phyloP scores from a whole-genome alignment of 2,329 filamentous ascomycete species.

The Akanthomyces dipterigenus region DNA sequence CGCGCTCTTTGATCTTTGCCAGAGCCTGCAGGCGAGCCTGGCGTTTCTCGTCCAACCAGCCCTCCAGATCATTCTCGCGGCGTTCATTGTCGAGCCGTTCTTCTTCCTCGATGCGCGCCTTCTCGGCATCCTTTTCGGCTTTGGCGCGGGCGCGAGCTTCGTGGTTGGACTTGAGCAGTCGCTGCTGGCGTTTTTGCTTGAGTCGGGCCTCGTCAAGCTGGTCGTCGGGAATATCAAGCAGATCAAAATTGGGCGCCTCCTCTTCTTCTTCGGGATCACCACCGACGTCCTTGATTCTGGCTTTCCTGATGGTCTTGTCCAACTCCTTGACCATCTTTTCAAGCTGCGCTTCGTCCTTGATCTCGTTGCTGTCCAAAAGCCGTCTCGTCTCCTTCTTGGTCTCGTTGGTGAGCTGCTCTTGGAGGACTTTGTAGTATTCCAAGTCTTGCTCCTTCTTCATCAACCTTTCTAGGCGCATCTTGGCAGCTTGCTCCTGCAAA shows the following conservation, averaged over 20 bases:
- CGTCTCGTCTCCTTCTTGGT: conserved; percentile 89
- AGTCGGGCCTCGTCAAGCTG: conserved; percentile 85
- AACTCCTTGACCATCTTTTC: conserved; percentile 82
- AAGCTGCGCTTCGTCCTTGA: conserved; percentile 83
- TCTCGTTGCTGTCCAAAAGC: conserved; percentile 80
- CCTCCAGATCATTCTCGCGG: conserved; percentile 75
- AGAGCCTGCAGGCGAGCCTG: conserved; percentile 63
- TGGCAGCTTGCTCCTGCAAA: conserved; percentile 91
- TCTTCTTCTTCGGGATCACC: conserved; percentile 72
- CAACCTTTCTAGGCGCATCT: conserved; percentile 92
- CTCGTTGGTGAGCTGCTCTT: conserved; percentile 61
- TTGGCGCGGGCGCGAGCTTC: conserved; percentile 92
- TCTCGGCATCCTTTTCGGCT: conserved; percentile 90
- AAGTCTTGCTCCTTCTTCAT: conserved; percentile 94
- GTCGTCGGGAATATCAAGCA: conserved; percentile 85
- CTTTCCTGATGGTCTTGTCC: conserved; percentile 82
- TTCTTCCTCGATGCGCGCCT: conserved; percentile 74
- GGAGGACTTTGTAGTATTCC: conserved; percentile 85
- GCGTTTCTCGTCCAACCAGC: conserved; percentile 79
- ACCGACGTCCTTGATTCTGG: conserved; percentile 88
- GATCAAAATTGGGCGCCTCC: conserved; percentile 76
- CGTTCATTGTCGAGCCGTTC: conserved; percentile 77
- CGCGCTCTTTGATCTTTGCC: conserved; percentile 85
- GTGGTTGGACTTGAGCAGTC: conserved; percentile 88
- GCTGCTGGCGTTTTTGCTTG: conserved; percentile 89